phyloP scores from a whole-genome alignment of 1,284 basidiomycete genomes.

The Puccinia brachypodii region DNA sequence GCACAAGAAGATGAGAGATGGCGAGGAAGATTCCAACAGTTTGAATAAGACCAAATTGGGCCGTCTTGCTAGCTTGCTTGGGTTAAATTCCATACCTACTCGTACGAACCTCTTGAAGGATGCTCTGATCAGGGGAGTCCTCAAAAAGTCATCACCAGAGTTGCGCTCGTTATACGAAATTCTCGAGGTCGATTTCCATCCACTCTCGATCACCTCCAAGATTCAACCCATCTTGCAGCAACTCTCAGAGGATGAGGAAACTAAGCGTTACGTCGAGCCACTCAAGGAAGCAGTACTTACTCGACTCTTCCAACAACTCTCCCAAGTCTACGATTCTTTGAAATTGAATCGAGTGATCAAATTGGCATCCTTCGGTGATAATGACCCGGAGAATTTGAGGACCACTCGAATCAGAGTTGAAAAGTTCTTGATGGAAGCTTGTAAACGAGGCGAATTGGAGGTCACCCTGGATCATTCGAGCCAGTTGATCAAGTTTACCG shows the following conservation, averaged over 20 bases:
- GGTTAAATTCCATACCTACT: conserved; percentile 80
- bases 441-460: conserved; percentile 80
- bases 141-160: conserved; percentile 74
- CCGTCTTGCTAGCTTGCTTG: conserved; percentile 80
- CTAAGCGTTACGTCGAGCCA: conserved; percentile 76
- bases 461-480: conserved; percentile 87
- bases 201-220: conserved; percentile 78
- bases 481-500: conserved; percentile 81
- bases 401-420: conserved; percentile 58
- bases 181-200: conserved; percentile 92
- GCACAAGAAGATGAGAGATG: conserved; percentile 60
- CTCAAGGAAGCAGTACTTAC: conserved; percentile 90
- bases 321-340: conserved; percentile 90
- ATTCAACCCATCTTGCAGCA: conserved; percentile 77
- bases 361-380: conserved; percentile 64
- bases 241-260: conserved; percentile 62
- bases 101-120: conserved; percentile 80
- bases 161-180: conserved; percentile 83
- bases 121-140: conserved; percentile 80
- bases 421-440: conserved; percentile 83
- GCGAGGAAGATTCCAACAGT: conserved; percentile 47
- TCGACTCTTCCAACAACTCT: conserved; percentile 87
- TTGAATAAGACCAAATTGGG: conserved; percentile 67
- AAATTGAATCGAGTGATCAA: conserved; percentile 73
- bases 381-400: conserved; percentile 65